Evolutionary conservation across 768 basidiomycete genomes (phyloP).

Genomic region (Boletus speciosus): DNA sequence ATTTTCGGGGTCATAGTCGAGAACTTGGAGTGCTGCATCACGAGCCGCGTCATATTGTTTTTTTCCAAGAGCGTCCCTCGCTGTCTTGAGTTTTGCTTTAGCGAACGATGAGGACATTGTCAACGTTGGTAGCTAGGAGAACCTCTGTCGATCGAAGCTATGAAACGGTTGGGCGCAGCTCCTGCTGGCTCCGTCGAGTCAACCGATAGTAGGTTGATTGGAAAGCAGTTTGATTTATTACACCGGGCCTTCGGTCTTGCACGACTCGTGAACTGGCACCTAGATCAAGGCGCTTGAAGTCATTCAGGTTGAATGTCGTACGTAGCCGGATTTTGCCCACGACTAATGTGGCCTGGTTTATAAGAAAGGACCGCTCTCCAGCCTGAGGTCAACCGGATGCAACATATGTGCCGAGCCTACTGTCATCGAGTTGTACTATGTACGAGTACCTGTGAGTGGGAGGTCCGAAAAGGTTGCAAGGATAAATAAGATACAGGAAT

Average conservation of each 20-base stretch:
- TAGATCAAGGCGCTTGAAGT: neutral
- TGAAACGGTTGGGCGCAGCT: neutral
- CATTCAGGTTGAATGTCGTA: neutral
- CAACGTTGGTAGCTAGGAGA: neutral
- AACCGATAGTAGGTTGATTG: neutral
- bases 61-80: slow-evolving; percentile 69
- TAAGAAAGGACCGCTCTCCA: neutral
- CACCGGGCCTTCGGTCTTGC: neutral
- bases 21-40: slow-evolving; percentile 59
- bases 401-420: neutral
- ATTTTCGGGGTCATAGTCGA: slow-evolving; percentile 76
- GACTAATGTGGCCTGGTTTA: neutral
- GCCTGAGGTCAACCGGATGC: neutral
- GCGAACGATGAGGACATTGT: slow-evolving; percentile 40
- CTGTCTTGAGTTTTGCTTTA: slow-evolving; percentile 75
- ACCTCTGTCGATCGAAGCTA: neutral
- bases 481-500: neutral
- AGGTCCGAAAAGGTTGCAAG: neutral
- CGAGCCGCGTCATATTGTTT: slow-evolving; percentile 72
- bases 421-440: neutral
- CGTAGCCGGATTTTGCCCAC: neutral
- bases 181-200: neutral
- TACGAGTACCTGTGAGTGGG: neutral
- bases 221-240: neutral
- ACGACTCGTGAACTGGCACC: neutral